Conservation (phyloP, 2,329 filamentous ascomycete genomes). For the Monilinia vaccinii-corymbosi region DNA sequence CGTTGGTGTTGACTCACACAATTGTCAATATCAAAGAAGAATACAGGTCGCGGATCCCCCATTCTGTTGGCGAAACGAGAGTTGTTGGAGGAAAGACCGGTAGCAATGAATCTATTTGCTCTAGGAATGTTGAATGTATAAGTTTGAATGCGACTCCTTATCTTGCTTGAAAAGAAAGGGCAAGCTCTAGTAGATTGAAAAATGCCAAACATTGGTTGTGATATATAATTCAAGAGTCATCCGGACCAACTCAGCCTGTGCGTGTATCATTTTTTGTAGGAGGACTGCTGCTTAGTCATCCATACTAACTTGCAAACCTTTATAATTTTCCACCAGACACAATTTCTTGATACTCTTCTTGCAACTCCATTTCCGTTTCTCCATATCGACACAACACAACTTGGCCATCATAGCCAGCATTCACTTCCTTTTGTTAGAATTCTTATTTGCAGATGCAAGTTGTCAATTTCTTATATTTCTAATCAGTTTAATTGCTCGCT, state of each 20-base stretch:
- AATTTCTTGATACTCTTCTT: conserved; percentile 2
- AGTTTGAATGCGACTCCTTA: too few relatives aligned
- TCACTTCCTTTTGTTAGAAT: neutral
- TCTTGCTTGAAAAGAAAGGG: neutral
- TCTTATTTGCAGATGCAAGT: conserved; percentile 1
- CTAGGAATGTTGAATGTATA: neutral
- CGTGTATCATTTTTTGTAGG: too few relatives aligned
- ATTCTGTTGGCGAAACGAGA: conserved; percentile 9
- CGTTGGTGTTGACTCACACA: conserved; percentile 84
- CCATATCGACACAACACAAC: neutral
- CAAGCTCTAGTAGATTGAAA: conserved; percentile 1
- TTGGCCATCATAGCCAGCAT: neutral
- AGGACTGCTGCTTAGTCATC: neutral
- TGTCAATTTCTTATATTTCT: conserved; percentile 9
- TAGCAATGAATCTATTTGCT: conserved; percentile 1
- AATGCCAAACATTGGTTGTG: conserved; percentile 1
- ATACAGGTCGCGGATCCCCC: conserved; percentile 38
- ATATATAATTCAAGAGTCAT: too few relatives aligned
- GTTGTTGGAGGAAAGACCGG: neutral
- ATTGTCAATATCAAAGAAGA: conserved; percentile 94
- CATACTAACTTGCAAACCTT: neutral
- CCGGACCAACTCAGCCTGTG: too few relatives aligned
- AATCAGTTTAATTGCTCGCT: conserved; percentile 17
- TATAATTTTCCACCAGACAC: conserved; percentile 2
- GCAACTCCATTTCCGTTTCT: neutral